These are phyloP conservation scores for maize (Zea mays) DNA, from an alignment of 176 grass and related monocot genomes.

Conservation along the genomic window DNA sequence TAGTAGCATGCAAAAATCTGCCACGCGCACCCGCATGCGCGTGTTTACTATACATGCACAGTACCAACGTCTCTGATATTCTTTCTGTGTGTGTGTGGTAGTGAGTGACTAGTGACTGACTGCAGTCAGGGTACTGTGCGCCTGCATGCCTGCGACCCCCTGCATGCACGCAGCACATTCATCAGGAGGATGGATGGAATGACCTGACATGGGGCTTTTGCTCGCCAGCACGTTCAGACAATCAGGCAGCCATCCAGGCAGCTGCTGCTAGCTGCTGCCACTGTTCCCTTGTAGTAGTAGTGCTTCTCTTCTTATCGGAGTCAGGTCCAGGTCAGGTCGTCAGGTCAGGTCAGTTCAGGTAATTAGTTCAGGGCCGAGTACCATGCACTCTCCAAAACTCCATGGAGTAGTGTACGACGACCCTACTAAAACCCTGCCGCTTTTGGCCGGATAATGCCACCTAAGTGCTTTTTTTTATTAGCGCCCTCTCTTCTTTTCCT, in stretches of 20 bases:
- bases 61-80: background rate
- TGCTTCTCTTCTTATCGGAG: slow-evolving; percentile 29
- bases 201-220: slow-evolving; percentile 36
- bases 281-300: background rate
- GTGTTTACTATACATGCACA: too few relatives aligned
- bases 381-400: background rate
- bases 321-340: slow-evolving; percentile 31
- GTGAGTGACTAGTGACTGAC: background rate
- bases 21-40: background rate
- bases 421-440: background rate
- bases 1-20: background rate
- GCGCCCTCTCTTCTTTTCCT: background rate
- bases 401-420: too few relatives aligned
- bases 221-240: slow-evolving; percentile 1
- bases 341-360: background rate
- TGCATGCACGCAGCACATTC: background rate
- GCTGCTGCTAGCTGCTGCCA: background rate
- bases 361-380: background rate
- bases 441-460: slow-evolving; percentile 66
- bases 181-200: slow-evolving; percentile 22
- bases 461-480: slow-evolving; percentile 63
- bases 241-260: slow-evolving; percentile 1
- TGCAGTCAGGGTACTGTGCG: background rate
- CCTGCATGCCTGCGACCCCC: background rate
- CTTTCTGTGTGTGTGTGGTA: background rate